These are phyloP conservation scores for Teunomyces aglyptinius DNA, from an alignment of 805 yeast species.

Conservation along the genomic window DNA sequence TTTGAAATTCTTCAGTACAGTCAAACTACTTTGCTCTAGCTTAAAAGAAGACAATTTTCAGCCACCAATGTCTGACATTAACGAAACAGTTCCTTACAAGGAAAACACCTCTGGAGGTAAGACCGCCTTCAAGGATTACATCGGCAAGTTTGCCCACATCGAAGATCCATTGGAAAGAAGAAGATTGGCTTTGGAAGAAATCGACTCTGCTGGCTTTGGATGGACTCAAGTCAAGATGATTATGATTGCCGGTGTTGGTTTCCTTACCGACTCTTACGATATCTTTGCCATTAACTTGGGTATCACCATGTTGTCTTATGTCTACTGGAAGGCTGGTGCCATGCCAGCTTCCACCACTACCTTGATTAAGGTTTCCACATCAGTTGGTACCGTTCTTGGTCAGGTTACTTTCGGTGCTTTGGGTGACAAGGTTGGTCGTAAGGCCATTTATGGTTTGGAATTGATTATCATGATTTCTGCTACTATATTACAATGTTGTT, in stretches of 20 bases:
- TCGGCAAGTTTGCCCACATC: slow-evolving; percentile 76
- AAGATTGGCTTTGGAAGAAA: slow-evolving; percentile 79
- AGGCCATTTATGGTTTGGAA: slow-evolving; percentile 83
- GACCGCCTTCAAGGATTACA: slow-evolving; percentile 80
- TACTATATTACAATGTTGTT: slow-evolving; percentile 70
- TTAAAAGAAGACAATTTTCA: neutral
- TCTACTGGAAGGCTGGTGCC: slow-evolving; percentile 57
- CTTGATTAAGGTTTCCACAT: slow-evolving; percentile 80
- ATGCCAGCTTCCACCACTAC: slow-evolving; percentile 75
- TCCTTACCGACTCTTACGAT: slow-evolving; percentile 90
- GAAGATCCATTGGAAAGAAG: slow-evolving; percentile 86
- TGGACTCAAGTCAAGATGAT: slow-evolving; percentile 84
- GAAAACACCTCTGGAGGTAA: slow-evolving; percentile 60
- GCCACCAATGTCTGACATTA: slow-evolving; percentile 24
- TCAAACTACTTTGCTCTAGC: neutral
- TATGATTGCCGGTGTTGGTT: slow-evolving; percentile 87
- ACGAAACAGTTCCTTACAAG: slow-evolving; percentile 16
- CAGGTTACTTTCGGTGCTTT: slow-evolving; percentile 80
- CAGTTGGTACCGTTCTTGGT: slow-evolving; percentile 92
- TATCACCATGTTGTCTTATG: slow-evolving; percentile 73
- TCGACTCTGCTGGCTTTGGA: slow-evolving; percentile 75
- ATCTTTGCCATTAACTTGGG: slow-evolving; percentile 87
- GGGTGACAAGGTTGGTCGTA: slow-evolving; percentile 84
- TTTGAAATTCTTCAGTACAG: neutral
- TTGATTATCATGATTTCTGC: slow-evolving; percentile 81